Conservation (phyloP, 2,329 filamentous ascomycete genomes). For the Aspergillus sp. region DNA sequence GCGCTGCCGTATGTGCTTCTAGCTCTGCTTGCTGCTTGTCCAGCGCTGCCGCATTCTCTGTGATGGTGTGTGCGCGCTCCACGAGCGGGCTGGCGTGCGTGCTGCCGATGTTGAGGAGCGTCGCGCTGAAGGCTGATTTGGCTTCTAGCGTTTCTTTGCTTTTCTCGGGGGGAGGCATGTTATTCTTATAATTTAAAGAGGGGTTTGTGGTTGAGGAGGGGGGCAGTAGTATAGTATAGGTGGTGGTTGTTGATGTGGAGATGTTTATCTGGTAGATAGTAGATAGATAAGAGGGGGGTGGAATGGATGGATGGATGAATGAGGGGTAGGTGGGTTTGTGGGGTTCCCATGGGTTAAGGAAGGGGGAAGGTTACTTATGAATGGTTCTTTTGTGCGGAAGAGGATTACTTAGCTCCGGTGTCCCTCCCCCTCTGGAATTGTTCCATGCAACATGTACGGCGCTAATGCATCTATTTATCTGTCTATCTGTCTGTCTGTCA, state of each 20-base stretch:
- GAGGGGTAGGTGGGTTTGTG: no score
- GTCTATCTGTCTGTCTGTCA: no score
- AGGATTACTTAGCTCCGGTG: no score
- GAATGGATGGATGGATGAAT: no score
- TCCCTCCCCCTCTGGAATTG: no score
- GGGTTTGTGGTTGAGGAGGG: not conserved
- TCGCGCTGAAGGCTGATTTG: slow-evolving; percentile 47
- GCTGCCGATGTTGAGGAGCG: slow-evolving; percentile 46
- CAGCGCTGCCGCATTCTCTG: slow-evolving; percentile 57
- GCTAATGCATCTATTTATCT: no score
- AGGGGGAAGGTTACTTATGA: no score
- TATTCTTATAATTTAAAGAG: not conserved
- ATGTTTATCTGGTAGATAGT: no score
- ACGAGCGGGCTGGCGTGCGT: slow-evolving; percentile 57
- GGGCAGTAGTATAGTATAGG: not conserved
- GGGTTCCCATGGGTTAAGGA: no score
- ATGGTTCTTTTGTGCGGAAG: no score
- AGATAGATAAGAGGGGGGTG: no score
- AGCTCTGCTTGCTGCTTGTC: slow-evolving; percentile 59
- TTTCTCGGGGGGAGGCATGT: slow-evolving; percentile 7
- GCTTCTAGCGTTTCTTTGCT: slow-evolving; percentile 45
- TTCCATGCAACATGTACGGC: no score
- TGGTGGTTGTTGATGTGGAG: not conserved
- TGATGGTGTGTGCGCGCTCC: slow-evolving; percentile 57
- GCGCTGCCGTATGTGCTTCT: slow-evolving; percentile 50